Evolutionary conservation across 371 early-diverging fungal species (phyloP).

Genomic region (Paraphysoderma sedebokerense): DNA sequence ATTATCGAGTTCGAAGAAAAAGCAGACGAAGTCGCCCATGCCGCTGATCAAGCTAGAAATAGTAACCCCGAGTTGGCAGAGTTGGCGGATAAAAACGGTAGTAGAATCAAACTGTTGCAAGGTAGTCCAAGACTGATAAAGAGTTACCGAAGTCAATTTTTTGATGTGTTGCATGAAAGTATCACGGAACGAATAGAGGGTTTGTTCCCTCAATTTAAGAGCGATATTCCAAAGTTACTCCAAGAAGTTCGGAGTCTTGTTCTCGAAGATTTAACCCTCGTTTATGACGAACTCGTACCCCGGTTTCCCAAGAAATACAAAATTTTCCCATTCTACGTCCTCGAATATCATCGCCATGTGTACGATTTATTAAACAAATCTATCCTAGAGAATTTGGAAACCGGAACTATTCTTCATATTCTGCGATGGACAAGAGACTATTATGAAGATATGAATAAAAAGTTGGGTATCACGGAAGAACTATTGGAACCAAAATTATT

Average conservation of each 20-base stretch:
- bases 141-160: constrained; percentile 53
- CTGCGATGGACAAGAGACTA: constrained; percentile 84
- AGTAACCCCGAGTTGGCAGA: constrained; percentile 34
- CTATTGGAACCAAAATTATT: constrained; percentile 74
- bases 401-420: constrained; percentile 60
- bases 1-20: constrained; percentile 80
- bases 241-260: constrained; percentile 48
- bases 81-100: constrained; percentile 3
- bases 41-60: constrained; percentile 33
- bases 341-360: constrained; percentile 82
- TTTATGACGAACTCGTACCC: constrained; percentile 70
- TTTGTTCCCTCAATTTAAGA: constrained; percentile 9
- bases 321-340: constrained; percentile 75
- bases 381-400: constrained; percentile 24
- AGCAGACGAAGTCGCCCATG: constrained; percentile 57
- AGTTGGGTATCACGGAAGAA: constrained; percentile 76
- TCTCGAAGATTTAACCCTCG: constrained; percentile 69
- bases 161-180: constrained; percentile 50
- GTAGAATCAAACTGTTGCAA: too few relatives aligned
- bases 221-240: constrained; percentile 23
- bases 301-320: constrained; percentile 79
- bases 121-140: constrained; percentile 46
- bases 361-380: constrained; percentile 55
- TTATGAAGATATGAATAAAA: constrained; percentile 62
- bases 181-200: constrained; percentile 38